Evolutionary conservation across 306 rosid genomes (phyloP).

Genomic region (Sicyos baderoa): DNA sequence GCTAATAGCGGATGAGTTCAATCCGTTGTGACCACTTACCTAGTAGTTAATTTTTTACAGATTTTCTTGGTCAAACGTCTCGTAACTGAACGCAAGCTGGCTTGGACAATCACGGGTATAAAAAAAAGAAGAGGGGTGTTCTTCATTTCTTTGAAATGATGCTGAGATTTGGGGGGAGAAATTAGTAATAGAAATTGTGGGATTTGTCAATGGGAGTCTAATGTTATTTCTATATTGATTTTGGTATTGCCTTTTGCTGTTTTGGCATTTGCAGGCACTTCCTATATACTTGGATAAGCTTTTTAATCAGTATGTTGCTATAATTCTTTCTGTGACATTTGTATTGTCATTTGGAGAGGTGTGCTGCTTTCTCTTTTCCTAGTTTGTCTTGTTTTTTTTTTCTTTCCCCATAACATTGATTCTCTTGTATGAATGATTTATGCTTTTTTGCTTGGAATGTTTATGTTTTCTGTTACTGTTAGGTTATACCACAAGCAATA

Average conservation of each 20-base stretch:
- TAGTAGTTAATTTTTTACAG: too few species aligned
- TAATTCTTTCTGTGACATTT: conserved; percentile 86
- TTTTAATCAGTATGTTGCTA: conserved; percentile 80
- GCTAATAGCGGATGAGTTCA: too few species aligned
- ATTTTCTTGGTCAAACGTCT: too few species aligned
- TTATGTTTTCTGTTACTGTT: conserved; percentile 20
- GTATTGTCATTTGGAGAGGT: conserved; percentile 89
- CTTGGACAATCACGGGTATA: too few species aligned
- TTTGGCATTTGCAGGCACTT: conserved; percentile 67
- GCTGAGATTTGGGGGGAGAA: not conserved
- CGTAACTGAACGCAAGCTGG: too few species aligned
- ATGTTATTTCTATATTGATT: not conserved
- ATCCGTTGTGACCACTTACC: too few species aligned
- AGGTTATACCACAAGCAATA: conserved; percentile 98
- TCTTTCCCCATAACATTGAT: conserved; percentile 13
- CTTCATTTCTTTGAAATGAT: conserved; percentile 1
- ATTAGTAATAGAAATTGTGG: not conserved
- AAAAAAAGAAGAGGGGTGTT: not conserved
- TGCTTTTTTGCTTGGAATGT: not conserved
- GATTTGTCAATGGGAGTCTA: not conserved
- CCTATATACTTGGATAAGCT: conserved; percentile 80
- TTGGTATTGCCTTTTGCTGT: conserved; percentile 14
- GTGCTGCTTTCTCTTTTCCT: conserved; percentile 11
- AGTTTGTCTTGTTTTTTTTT: not conserved
- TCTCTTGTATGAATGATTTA: conserved; percentile 7